Evolutionary conservation across 179 eudicot genomes (phyloP), one percentile per base, ranked within the genome.

Genomic region (Patellifolia procumbens): DNA sequence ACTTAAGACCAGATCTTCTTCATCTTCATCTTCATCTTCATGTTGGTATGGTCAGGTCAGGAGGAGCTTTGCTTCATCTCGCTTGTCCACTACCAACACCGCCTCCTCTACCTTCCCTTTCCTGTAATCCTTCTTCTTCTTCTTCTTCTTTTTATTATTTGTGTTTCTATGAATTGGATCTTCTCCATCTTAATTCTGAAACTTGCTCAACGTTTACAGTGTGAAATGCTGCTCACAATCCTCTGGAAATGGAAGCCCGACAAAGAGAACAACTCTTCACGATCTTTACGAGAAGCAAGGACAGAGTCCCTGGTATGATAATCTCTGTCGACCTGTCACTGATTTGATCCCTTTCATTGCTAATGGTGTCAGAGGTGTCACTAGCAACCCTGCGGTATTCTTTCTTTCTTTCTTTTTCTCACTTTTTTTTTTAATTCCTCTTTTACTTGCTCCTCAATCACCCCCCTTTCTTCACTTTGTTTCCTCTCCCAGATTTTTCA

Each of bases 301-400:
- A 8, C 99, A 95, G 82, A 93, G 97, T 70, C 97, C 97, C 1
- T 95, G 99, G 99, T 95, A 95, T 64, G 99, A 95, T 81, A 95
- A 95, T 80, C 87, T 95, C 3, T 93, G 97, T 76, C 88, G 99
- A 67, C 99, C 97, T 66, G 97, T 95, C 39, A 90, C 99, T 1
- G 97, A 95, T 85, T 88, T 95, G 61, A 81, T 95, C 76, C 99
- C 99, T 60, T 68, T 89, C 79, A 91, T 95, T 75, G 84, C 83
- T 46, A 87, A 84, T 60, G 99, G 99, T 59, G 97, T 95, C 32
- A 78, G 99, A 79, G 99, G 99, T 75, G 99, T 95, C 66, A 95
- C 99, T 77, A 95, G 97, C 89, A 95, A 95, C 76, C 99, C 99
- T 29, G 93, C 99, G 88, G 97, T 91, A 87, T 37, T 19, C 68